Base-by-base conservation (phyloP, 108 stramenopile genomes). In the Nannochloropsis gaditana region DNA sequence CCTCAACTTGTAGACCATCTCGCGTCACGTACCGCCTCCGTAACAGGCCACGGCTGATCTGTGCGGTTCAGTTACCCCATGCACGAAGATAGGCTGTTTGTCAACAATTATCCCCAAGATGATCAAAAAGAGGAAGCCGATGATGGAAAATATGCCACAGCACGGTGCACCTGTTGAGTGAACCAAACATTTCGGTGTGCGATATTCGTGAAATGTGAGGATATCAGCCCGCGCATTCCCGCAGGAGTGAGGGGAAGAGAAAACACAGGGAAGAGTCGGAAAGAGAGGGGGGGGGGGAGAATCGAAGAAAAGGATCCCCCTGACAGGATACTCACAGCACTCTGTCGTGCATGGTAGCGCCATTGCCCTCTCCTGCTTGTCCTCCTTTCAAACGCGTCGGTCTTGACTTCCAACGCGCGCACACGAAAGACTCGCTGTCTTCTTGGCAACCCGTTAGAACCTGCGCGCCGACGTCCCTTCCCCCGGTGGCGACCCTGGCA, bases 41-140 rank as follows among this genome's bases (percentile, higher is more conserved):
- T n/a, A 73, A n/a, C 59, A 73, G 5, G 59, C 59, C 59, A 73
- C 59, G 59, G 59, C 15, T 15, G 59, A 73, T n/a, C n/a, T 73
- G 59, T 8, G 59, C 4, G 59, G 59, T n/a, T 73, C 59, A 15
- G 59, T 73, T n/a, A 73, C n/a, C 19, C 59, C 59, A 73, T 73
- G 59, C 4, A 73, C n/a, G 59, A 73, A 73, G 59, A 73, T 73
- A 73, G 59, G 59, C 59, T 73, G 59, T n/a, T 73, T 73, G 19
- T 73, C 59, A 2, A 73, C 59, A 73, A 73, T 73, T 15, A 73
- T 73, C 19, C 59, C 59, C 59, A 73, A 73, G 59, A 73, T 73
- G 59, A 73, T 73, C 59, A 73, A n/a, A n/a, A 73, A 73, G 59
- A 73, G 19, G 59, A 73, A 6, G 59, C 59, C 59, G 3, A 73